phyloP scores from a whole-genome alignment of 225 moss, liverwort and hornwort species.

The Polytrichum commune region DNA sequence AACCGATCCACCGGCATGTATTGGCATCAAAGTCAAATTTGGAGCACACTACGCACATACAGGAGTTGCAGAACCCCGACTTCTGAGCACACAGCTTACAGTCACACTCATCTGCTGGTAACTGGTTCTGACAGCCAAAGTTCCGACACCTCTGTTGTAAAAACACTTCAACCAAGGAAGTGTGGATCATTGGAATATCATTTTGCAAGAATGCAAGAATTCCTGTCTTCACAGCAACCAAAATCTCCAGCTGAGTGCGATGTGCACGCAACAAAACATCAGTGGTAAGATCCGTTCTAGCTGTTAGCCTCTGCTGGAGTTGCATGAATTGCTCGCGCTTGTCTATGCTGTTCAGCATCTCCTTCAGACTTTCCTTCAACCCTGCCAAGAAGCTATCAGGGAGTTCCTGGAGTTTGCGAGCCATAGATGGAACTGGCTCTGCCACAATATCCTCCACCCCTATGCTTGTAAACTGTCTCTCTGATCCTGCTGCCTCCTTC shows the following conservation, averaged over 20 bases:
- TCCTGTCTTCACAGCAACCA: conserved; percentile 93
- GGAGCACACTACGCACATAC: conserved; percentile 97
- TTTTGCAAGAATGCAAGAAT: conserved; percentile 83
- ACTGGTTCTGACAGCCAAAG: conserved; percentile 72
- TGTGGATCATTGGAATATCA: conserved; percentile 70
- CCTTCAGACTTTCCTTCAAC: conserved; percentile 77
- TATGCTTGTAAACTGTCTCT: conserved; percentile 58
- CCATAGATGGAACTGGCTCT: conserved; percentile 76
- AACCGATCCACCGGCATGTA: conserved; percentile 99
- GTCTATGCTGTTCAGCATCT: conserved; percentile 82
- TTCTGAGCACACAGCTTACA: conserved; percentile 89
- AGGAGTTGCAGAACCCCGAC: conserved; percentile 96
- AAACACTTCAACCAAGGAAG: conserved; percentile 82
- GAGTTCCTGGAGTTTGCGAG: conserved; percentile 79
- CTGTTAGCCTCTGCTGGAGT: conserved; percentile 81
- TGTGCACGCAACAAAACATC: conserved; percentile 72
- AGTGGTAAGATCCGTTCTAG: conserved; percentile 66
- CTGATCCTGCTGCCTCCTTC: conserved; percentile 51
- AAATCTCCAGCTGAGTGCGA: conserved; percentile 83
- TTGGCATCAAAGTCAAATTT: conserved; percentile 97
- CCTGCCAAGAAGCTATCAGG: conserved; percentile 67
- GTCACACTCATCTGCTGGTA: conserved; percentile 95
- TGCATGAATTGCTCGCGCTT: conserved; percentile 82
- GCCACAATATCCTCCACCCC: conserved; percentile 83
- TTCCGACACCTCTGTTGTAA: conserved; percentile 89